Evolutionary conservation across 1,139 yeast species (phyloP).

Genomic region (Saccharomycopsis hybrid): DNA sequence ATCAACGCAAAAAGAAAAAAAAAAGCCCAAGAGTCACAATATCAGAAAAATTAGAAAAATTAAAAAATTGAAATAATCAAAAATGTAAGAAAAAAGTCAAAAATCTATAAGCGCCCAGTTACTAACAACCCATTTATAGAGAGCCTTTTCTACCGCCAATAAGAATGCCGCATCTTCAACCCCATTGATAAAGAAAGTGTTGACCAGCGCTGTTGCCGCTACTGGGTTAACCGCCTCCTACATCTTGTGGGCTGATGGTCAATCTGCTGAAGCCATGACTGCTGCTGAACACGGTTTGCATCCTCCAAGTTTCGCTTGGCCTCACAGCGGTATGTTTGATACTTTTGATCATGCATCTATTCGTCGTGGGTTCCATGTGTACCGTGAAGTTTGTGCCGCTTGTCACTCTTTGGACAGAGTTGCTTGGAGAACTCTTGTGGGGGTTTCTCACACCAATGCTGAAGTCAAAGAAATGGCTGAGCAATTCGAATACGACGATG

Average conservation of each 20-base stretch:
- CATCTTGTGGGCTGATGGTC: slow-evolving; percentile 69
- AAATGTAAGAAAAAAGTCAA: too few relatives aligned
- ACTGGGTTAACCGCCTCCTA: slow-evolving; percentile 70
- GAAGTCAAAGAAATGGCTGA: slow-evolving; percentile 95
- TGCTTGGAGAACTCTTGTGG: slow-evolving; percentile 98
- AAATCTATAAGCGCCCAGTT: neutral
- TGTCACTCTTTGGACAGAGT: slow-evolving; percentile 96
- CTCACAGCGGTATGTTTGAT: slow-evolving; percentile 87
- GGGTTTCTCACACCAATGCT: slow-evolving; percentile 85
- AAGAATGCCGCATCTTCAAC: slow-evolving; percentile 2
- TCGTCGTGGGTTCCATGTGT: slow-evolving; percentile 99
- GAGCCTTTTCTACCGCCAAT: slow-evolving; percentile 10
- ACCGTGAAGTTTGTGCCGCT: slow-evolving; percentile 98
- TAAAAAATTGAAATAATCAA: too few relatives aligned
- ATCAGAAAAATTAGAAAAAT: too few relatives aligned
- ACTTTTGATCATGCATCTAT: slow-evolving; percentile 94
- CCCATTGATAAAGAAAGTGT: slow-evolving; percentile 31
- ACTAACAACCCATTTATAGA: slow-evolving; percentile 1
- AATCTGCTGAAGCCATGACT: slow-evolving; percentile 93
- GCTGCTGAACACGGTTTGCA: slow-evolving; percentile 99
- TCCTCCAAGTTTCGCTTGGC: slow-evolving; percentile 89
- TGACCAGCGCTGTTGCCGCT: slow-evolving; percentile 60
- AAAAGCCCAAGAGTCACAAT: too few relatives aligned
- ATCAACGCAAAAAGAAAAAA: too few relatives aligned
- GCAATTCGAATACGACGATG: slow-evolving; percentile 96